Evolutionary conservation across 192 early-diverging fungal species (phyloP), one percentile per base, ranked within the genome.

Genomic region (Lobosporangium transversale): DNA sequence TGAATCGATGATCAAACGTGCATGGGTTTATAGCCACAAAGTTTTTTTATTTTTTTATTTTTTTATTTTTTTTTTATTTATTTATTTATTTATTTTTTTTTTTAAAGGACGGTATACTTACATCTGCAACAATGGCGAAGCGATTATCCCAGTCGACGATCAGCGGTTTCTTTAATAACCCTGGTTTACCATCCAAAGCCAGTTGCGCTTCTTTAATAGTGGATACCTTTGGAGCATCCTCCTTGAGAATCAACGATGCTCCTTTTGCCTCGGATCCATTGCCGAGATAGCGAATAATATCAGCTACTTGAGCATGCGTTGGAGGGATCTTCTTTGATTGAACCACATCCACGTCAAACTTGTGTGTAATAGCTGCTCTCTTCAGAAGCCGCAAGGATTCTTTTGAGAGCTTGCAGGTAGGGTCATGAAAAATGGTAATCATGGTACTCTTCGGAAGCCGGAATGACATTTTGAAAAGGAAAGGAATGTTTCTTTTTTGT

Each of bases 371-470:
- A 9, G 73, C 51, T 33, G 37, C 45, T 15, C 35, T 45, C 31
- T 67, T 40, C 27, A 76, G 59, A 21, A 67, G 58, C 4, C 53
- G 30, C 20, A 76, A 53, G 18, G 59, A 63, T 32, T 67, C 56
- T 7, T 27, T 24, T 2, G 63, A 66, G 18, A 43, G 23, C 3
- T 49, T 43, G 20, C 20, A 37, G 17, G 55, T 50, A 9, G 73
- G 73, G 43, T 76, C 56, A 47, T 76, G 73, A 30, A 67, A 76
- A 27, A 76, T 49, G n/a, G 73, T 62, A 48, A 76, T 23, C 50
- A 62, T 51, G 17, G 65, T 57, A n/a, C 50, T 26, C 47, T 45
- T 67, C 47, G 73, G 64, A 32, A 64, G 36, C 17, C 55, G 69
- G 47, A 64, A 64, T 45, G 69, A 55, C 54, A 63, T 61, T 35